phyloP scores from a whole-genome alignment of 768 basidiomycete species.

The Kwoniella bestiolae region DNA sequence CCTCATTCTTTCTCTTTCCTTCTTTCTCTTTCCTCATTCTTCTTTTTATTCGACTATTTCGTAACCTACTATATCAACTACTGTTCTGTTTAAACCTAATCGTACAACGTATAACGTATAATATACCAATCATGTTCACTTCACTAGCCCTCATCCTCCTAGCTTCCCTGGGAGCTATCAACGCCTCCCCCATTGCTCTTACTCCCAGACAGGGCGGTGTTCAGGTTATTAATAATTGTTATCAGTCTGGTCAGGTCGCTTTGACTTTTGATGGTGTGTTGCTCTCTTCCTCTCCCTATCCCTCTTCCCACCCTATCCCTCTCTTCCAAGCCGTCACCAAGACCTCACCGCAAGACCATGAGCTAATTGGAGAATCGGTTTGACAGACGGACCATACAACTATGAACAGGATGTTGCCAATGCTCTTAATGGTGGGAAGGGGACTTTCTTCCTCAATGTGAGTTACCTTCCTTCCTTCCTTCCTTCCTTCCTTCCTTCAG shows the following conservation, averaged over 20 bases:
- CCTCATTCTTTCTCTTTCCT: not conserved
- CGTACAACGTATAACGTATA: not conserved
- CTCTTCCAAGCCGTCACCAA: not conserved
- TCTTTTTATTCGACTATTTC: not conserved
- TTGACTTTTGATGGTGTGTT: constrained; percentile 55
- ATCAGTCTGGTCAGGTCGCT: constrained; percentile 48
- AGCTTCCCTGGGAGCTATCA: constrained; percentile 11
- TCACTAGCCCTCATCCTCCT: constrained; percentile 3
- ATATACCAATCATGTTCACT: constrained; percentile 17
- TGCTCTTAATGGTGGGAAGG: constrained; percentile 42
- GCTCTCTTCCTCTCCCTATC: not conserved
- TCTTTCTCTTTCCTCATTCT: not conserved
- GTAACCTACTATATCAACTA: not conserved
- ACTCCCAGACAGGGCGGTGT: constrained; percentile 35
- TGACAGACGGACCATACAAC: constrained; percentile 51
- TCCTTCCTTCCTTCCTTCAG: not conserved
- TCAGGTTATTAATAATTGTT: constrained; percentile 47
- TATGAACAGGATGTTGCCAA: constrained; percentile 45
- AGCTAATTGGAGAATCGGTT: no score
- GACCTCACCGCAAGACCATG: no score
- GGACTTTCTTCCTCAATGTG: constrained; percentile 57
- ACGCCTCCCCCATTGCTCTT: constrained; percentile 7
- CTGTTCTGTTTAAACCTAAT: not conserved
- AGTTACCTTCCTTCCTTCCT: constrained; percentile 14
- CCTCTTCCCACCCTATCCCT: not conserved